phyloP scores from a whole-genome alignment of 2,329 filamentous ascomycete species.

The Aspergillus unguis region DNA sequence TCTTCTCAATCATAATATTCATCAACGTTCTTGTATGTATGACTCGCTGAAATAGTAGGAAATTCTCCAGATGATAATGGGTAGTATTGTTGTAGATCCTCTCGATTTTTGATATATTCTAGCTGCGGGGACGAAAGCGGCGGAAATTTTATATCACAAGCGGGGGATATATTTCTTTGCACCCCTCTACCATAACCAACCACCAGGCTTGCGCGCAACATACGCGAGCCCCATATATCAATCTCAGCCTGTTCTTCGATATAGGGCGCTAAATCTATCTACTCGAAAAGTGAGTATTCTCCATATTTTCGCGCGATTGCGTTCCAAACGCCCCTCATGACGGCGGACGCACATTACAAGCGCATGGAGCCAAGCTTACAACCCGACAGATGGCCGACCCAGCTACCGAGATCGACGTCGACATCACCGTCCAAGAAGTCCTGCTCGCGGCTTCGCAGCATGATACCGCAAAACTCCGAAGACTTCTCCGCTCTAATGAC shows the following conservation, averaged over 20 bases:
- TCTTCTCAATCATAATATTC: conserved; percentile 26
- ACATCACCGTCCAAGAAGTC: conserved; percentile 54
- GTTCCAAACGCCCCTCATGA: not conserved
- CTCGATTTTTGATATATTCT: not conserved
- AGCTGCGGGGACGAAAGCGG: conserved; percentile 30
- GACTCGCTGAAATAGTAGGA: too few relatives aligned
- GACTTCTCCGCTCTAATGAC: conserved; percentile 59
- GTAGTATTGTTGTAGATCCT: too few relatives aligned
- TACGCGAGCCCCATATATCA: not conserved
- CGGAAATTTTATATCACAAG: conserved; percentile 26
- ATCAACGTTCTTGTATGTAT: not conserved
- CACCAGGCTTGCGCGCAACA: not conserved
- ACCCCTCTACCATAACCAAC: not conserved
- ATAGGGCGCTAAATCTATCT: not conserved
- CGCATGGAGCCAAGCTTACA: not conserved
- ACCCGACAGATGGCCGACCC: conserved; percentile 22
- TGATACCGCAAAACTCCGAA: conserved; percentile 64
- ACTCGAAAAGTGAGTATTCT: not conserved
- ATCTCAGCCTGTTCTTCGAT: not conserved
- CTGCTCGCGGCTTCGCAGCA: conserved; percentile 66
- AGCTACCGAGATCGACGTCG: conserved; percentile 31
- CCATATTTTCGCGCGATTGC: not conserved
- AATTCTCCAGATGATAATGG: too few relatives aligned
- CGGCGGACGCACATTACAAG: not conserved
- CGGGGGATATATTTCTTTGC: not conserved